These are phyloP conservation scores for Papiliotrema nemorosa DNA, from an alignment of 1,284 basidiomycete species.

Conservation along the genomic window DNA sequence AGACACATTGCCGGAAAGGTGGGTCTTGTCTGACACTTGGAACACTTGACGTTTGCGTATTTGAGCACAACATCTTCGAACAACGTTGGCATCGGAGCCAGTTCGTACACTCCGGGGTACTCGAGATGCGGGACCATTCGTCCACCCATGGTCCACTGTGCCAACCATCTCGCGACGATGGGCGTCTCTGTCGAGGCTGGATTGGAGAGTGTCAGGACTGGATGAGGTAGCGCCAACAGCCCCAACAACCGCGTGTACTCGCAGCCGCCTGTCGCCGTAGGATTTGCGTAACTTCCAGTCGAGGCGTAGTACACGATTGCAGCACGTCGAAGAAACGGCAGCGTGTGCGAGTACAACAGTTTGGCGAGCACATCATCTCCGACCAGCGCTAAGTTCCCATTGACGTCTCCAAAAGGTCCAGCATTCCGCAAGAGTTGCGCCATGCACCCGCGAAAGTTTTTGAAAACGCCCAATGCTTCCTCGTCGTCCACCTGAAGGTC, in stretches of 20 bases:
- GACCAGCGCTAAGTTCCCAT: conserved; percentile 32
- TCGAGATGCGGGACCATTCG: conserved; percentile 63
- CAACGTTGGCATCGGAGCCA: conserved; percentile 73
- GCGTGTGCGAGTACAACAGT: conserved; percentile 79
- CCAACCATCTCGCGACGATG: conserved; percentile 46
- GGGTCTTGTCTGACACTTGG: conserved; percentile 73
- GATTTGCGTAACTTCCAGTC: conserved; percentile 56
- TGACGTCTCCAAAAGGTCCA: conserved; percentile 39
- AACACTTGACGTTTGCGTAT: conserved; percentile 67
- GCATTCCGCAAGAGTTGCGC: conserved; percentile 48
- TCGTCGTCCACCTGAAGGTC: conserved; percentile 15
- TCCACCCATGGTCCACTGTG: conserved; percentile 46
- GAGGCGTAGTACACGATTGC: conserved; percentile 80
- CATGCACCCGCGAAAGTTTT: conserved; percentile 36
- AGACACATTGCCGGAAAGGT: conserved; percentile 86
- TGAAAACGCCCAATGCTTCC: conserved; percentile 35
- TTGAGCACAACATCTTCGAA: conserved; percentile 77
- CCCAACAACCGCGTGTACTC: conserved; percentile 79
- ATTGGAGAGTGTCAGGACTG: conserved; percentile 67
- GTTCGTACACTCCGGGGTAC: conserved; percentile 78
- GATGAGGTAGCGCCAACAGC: conserved; percentile 70
- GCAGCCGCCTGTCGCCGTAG: conserved; percentile 49
- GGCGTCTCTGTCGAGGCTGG: conserved; percentile 58
- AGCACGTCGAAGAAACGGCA: conserved; percentile 89
- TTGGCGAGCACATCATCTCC: conserved; percentile 62